Conservation (phyloP, 2,329 filamentous ascomycete species). For the Coniochaeta sp. region DNA sequence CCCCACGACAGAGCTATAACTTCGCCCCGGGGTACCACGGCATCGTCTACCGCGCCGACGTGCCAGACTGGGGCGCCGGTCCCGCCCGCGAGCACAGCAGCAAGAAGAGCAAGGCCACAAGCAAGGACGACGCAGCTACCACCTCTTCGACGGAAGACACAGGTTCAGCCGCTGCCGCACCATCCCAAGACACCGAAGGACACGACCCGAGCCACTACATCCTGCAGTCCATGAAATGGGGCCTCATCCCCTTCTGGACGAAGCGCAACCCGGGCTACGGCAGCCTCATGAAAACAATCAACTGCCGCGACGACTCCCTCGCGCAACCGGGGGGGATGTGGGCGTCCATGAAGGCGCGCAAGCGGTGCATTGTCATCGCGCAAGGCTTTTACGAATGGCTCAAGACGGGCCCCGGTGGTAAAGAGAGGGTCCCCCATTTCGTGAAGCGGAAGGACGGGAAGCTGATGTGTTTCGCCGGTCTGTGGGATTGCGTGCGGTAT, state of each 20-base stretch:
- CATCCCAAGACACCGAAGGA: no score
- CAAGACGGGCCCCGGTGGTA: constrained; percentile 58
- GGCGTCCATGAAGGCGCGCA: constrained; percentile 82
- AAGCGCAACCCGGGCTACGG: constrained; percentile 74
- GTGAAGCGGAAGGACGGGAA: constrained; percentile 74
- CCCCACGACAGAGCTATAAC: constrained; percentile 74
- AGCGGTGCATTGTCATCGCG: constrained; percentile 80
- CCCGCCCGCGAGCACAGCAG: constrained; percentile 16
- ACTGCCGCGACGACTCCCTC: constrained; percentile 87
- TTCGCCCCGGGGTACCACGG: constrained; percentile 86
- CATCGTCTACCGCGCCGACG: constrained; percentile 75
- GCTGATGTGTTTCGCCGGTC: constrained; percentile 81
- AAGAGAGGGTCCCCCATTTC: constrained; percentile 80
- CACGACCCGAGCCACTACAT: constrained; percentile 56
- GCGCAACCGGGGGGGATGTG: constrained; percentile 75
- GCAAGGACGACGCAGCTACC: no score
- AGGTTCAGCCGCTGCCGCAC: no score
- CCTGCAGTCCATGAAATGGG: constrained; percentile 94
- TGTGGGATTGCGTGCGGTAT: constrained; percentile 85
- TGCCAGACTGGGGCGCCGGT: constrained; percentile 52
- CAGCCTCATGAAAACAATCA: constrained; percentile 80
- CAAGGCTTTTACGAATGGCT: constrained; percentile 98
- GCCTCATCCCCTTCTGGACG: constrained; percentile 88
- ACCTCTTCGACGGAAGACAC: no score
- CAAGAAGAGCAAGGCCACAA: neutral